A percentile compares a stretch with the other conserved stretches of the same genome.
phyloP scores from a whole-genome alignment of 306 rosid species.

The Acmispon strigosus region DNA sequence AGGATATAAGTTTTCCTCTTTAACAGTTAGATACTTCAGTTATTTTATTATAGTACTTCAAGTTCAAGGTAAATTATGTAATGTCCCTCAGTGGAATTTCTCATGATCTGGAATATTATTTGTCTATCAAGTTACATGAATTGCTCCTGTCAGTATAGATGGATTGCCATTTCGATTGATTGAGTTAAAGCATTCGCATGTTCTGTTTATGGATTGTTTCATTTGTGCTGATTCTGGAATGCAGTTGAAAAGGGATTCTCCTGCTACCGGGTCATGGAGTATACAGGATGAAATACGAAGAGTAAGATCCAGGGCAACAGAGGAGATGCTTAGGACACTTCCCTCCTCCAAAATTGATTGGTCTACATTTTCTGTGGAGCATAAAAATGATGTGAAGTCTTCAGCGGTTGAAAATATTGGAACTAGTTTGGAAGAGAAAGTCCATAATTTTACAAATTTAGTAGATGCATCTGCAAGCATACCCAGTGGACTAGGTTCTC shows the following conservation, averaged over 20 bases:
- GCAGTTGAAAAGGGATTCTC: slow-evolving; percentile 68
- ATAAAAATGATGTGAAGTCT: slow-evolving; percentile 36
- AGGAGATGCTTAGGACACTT: slow-evolving; percentile 73
- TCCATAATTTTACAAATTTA: slow-evolving; percentile 21
- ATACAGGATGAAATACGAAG: slow-evolving; percentile 92
- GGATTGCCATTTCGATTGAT: not conserved
- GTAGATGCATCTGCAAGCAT: slow-evolving; percentile 32
- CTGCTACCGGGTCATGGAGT: slow-evolving; percentile 83
- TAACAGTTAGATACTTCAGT: not conserved
- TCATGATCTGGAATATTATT: slow-evolving; percentile 7
- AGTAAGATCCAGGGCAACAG: slow-evolving; percentile 89
- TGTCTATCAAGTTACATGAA: slow-evolving; percentile 3
- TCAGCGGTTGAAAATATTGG: slow-evolving; percentile 33
- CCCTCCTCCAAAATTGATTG: slow-evolving; percentile 74
- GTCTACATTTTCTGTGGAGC: slow-evolving; percentile 41
- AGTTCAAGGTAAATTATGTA: not conserved
- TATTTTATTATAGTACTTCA: not conserved
- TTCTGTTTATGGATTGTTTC: slow-evolving; percentile 14
- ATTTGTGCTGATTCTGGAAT: slow-evolving; percentile 25
- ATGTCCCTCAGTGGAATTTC: not conserved
- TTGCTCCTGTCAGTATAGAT: not conserved
- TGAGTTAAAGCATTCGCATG: not conserved
- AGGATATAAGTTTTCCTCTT: not conserved
- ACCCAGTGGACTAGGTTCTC: slow-evolving; percentile 23
- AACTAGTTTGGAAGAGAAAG: slow-evolving; percentile 29